These are phyloP conservation scores for grape (Vitis vinifera) DNA, from an alignment of 164 flowering plant species.

Conservation along the genomic window ASM3070453v1 NC_081812.1:11140001-11140500, in stretches of 20 bases:
- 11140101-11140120: slow-evolving; percentile 27
- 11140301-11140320: slow-evolving; percentile 15
- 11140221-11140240: slow-evolving; percentile 26
- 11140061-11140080: slow-evolving; percentile 46
- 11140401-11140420: slow-evolving; percentile 64
- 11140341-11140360: slow-evolving; percentile 95
- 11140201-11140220: slow-evolving; percentile 13
- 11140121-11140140: slow-evolving; percentile 20
- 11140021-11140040: neutral
- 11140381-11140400: slow-evolving; percentile 83
- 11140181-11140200: slow-evolving; percentile 11
- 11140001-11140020: neutral
- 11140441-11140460: slow-evolving; percentile 88
- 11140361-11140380: slow-evolving; percentile 92
- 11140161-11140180: slow-evolving; percentile 21
- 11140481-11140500: slow-evolving; percentile 78
- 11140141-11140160: slow-evolving; percentile 9
- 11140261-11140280: slow-evolving; percentile 30
- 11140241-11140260: slow-evolving; percentile 39
- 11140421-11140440: slow-evolving; percentile 58
- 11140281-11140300: slow-evolving; percentile 4
- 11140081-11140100: slow-evolving; percentile 17
- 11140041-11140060: slow-evolving; percentile 38
- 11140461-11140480: slow-evolving; percentile 99
- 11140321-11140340: slow-evolving; percentile 67